Conservation (phyloP, 192 early-diverging fungal genomes). For the Ambispora gerdemannii region DNA sequence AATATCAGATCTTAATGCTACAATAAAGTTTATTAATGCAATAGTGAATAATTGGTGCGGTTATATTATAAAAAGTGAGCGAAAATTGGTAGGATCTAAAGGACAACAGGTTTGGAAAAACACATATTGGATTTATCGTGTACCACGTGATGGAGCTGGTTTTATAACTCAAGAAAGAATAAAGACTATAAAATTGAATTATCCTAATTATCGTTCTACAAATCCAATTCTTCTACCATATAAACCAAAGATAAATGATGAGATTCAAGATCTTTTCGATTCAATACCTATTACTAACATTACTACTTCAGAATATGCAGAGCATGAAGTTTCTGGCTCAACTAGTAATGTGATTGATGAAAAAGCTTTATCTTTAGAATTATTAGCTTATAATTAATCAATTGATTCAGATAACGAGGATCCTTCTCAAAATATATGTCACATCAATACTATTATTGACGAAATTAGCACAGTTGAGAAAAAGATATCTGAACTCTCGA, state of each 20-base stretch:
- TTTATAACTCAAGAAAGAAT: background rate
- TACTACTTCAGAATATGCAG: too few relatives aligned
- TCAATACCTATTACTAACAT: too few relatives aligned
- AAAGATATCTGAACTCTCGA: too few relatives aligned
- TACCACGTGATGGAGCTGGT: background rate
- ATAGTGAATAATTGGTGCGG: background rate
- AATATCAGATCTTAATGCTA: too few relatives aligned
- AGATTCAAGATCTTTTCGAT: too few relatives aligned
- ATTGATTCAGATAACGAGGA: background rate
- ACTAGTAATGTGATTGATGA: background rate
- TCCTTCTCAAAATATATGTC: too few relatives aligned
- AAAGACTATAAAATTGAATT: background rate
- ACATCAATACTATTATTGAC: too few relatives aligned
- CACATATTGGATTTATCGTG: constrained; percentile 11
- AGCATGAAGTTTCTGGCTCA: too few relatives aligned
- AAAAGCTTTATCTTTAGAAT: background rate
- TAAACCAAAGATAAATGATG: too few relatives aligned
- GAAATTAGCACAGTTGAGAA: too few relatives aligned
- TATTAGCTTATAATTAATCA: constrained; percentile 7
- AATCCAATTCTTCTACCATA: constrained; percentile 12
- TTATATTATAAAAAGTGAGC: background rate
- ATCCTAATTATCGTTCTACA: background rate
- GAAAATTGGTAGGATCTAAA: too few relatives aligned
- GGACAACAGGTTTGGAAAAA: background rate
- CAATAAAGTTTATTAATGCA: too few relatives aligned